A percentile compares a stretch with the other conserved stretches of the same genome.
Conservation (phyloP, 225 moss, liverwort and hornwort genomes). For the Thuidium tamariscinum region DNA sequence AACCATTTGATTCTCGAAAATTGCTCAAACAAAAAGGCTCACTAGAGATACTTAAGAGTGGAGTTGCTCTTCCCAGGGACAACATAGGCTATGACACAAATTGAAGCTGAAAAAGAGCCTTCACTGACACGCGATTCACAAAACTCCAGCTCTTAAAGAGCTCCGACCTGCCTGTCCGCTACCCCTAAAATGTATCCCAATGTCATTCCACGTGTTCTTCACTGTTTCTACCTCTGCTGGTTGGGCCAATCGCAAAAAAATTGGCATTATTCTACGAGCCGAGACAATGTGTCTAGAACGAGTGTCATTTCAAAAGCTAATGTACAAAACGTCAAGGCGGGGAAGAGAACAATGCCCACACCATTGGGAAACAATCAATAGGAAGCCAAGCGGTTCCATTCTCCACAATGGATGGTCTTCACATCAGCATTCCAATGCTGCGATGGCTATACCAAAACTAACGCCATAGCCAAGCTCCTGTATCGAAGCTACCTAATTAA, state of each 20-base stretch:
- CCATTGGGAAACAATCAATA: too few relatives aligned
- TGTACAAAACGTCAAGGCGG: background rate
- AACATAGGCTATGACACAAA: background rate
- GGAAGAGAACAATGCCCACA: background rate
- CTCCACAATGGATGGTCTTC: background rate
- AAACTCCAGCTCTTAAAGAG: background rate
- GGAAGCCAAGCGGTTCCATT: background rate
- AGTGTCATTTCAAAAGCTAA: background rate
- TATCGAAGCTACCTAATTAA: background rate
- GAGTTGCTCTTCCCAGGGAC: background rate
- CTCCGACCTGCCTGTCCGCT: background rate
- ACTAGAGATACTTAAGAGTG: background rate
- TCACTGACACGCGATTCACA: background rate
- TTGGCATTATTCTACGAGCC: background rate
- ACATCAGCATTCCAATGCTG: background rate
- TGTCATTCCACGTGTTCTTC: background rate
- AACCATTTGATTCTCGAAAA: background rate
- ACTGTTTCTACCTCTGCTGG: background rate
- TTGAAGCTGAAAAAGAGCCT: background rate
- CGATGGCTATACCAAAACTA: background rate
- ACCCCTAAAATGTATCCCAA: background rate
- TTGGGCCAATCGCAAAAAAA: background rate
- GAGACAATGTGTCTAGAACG: background rate
- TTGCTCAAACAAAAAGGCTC: background rate
- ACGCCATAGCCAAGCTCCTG: background rate